These are phyloP conservation scores for Kazachstania taianensis DNA, from an alignment of 805 yeast genomes.

Conservation along the genomic window DNA sequence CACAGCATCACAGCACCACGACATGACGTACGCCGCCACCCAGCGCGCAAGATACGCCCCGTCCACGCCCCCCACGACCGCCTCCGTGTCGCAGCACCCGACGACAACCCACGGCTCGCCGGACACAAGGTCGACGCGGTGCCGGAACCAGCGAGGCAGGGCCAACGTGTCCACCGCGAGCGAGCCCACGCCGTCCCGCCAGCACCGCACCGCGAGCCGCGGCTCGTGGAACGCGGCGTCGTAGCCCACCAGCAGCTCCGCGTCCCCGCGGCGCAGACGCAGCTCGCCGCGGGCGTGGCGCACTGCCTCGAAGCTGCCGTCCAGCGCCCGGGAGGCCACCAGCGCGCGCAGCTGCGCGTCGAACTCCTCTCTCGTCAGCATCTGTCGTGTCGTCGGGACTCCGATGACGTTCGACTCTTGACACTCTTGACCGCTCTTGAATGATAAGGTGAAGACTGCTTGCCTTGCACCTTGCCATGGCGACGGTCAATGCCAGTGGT, in stretches of 20 bases:
- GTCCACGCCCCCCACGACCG: constrained; percentile 14
- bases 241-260: constrained; percentile 14
- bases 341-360: no score
- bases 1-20: no score
- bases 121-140: constrained; percentile 1
- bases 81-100: constrained; percentile 21
- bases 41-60: constrained; percentile 18
- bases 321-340: background rate
- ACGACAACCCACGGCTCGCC: constrained; percentile 5
- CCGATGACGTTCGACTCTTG: no score
- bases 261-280: no score
- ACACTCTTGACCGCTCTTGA: no score
- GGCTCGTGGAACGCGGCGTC: constrained; percentile 19
- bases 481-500: no score
- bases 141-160: constrained; percentile 4
- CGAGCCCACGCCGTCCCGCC: background rate
- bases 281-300: no score
- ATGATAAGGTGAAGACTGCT: no score
- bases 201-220: constrained; percentile 14
- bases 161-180: background rate
- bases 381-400: no score
- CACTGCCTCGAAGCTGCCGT: no score
- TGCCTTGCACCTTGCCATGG: no score
- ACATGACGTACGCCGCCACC: constrained; percentile 12
- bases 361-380: no score